Evolutionary conservation across 2,329 filamentous ascomycete species (phyloP), one percentile per base, ranked within the genome.

Genomic region (Thielaviopsis ethacetica): DNA sequence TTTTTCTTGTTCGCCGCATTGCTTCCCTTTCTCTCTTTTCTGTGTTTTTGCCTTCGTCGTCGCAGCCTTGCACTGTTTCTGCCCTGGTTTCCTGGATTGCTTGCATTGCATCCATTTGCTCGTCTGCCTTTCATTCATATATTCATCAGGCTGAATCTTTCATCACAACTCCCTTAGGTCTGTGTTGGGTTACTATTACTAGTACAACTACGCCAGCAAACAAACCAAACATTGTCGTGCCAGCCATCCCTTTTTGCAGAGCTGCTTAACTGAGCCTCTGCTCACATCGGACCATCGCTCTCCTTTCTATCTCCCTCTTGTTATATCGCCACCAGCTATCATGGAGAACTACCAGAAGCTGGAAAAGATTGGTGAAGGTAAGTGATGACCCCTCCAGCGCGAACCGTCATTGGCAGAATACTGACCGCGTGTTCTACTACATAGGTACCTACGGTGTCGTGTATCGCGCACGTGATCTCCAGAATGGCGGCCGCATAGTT

Each of bases 261-360:
- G 15, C 38, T 44, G 38, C 38, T 44, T 17, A 17, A n/a, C n/a
- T 44, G 38, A 44, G n/a, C 21, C 22, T 56, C 27, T 38, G 9
- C 34, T 12, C 10, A 6, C 44, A 15, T 13, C 19, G 27, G 15
- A 21, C 17, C 12, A 30, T 38, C 27, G 22, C 13, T 38, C 26
- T 24, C 26, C 27, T 26, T 58, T 38, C 38, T 59, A 53, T 53
- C 55, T 44, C 59, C 56, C 49, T 60, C 44, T n/a, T 57, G 38
- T 61, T 56, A 54, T 59, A 60, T 57, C 57, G 55, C 52, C 53
- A 62, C 21, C 59, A 59, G 44, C 59, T 59, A 64, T 62, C 65
- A 95, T 95, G 90, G 89, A 95, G 73, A 94, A 95, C 74, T 95
- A 95, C 72, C 88, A 95, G 74, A 94, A 94, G 76, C 81, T 95